Evolutionary conservation across 2,329 filamentous ascomycete species (phyloP).

Genomic region (Aspergillus pseudoglaucus): DNA sequence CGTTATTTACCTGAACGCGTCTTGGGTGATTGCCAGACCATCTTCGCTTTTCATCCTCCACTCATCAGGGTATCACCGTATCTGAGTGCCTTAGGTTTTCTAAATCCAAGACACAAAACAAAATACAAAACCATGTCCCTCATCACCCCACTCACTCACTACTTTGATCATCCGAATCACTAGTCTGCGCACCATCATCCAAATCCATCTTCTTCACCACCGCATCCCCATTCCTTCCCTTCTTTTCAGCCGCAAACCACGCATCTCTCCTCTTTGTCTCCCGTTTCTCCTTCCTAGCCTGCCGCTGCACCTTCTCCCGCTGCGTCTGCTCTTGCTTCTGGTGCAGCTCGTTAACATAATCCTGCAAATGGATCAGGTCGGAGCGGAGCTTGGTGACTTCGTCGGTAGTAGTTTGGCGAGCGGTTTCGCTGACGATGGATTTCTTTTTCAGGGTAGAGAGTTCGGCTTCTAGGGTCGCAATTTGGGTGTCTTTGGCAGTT

Average conservation of each 20-base stretch:
- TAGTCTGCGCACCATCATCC: conserved; percentile 27
- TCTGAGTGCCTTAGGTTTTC: too few species aligned
- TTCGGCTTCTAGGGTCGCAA: conserved; percentile 34
- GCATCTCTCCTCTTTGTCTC: conserved; percentile 35
- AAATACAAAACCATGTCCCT: too few species aligned
- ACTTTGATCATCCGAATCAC: conserved; percentile 30
- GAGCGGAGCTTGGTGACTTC: conserved; percentile 34
- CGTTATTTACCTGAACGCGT: too few species aligned
- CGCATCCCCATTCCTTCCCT: conserved; percentile 35
- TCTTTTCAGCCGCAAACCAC: conserved; percentile 41
- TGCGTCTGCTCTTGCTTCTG: conserved; percentile 31
- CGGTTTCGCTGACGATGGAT: conserved; percentile 26
- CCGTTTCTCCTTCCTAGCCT: conserved; percentile 35
- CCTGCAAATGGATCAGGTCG: conserved; percentile 28
- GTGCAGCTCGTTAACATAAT: conserved; percentile 34
- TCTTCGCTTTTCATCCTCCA: too few species aligned
- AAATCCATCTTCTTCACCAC: conserved; percentile 34
- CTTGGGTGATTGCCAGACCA: too few species aligned
- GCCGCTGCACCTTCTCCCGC: conserved; percentile 25
- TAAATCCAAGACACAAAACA: too few species aligned
- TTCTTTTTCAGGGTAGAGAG: conserved; percentile 34
- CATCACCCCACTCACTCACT: conserved; percentile 14
- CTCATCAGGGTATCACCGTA: too few species aligned
- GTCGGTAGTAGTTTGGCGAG: conserved; percentile 28
- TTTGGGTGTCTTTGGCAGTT: conserved; percentile 19